Conservation (phyloP, 2,329 filamentous ascomycete species). For the Emergomyces orientalis region DNA sequence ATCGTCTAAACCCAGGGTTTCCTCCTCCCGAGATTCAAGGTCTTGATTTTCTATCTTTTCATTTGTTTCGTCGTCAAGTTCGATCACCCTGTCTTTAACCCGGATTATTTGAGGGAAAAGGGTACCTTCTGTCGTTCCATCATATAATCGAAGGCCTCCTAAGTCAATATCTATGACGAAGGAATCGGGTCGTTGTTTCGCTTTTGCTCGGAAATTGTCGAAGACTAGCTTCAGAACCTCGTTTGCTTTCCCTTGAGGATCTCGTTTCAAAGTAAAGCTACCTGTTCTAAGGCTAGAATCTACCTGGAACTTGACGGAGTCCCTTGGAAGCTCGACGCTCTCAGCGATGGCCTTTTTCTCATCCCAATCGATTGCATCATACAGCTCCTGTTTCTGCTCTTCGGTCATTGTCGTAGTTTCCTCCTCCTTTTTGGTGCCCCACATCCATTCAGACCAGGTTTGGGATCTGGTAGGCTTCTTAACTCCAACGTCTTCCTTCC, state of each 20-base stretch:
- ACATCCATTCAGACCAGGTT: slow-evolving; percentile 86
- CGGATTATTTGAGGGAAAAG: slow-evolving; percentile 91
- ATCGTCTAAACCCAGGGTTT: slow-evolving; percentile 48
- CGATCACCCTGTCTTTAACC: slow-evolving; percentile 72
- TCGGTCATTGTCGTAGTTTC: slow-evolving; percentile 87
- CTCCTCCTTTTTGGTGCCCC: slow-evolving; percentile 66
- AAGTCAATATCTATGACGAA: slow-evolving; percentile 81
- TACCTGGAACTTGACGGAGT: slow-evolving; percentile 85
- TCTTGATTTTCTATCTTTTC: slow-evolving; percentile 37
- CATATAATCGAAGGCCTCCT: slow-evolving; percentile 85
- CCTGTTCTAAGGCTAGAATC: slow-evolving; percentile 90
- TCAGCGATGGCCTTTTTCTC: slow-evolving; percentile 87
- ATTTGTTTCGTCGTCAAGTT: slow-evolving; percentile 40
- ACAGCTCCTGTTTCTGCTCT: slow-evolving; percentile 90
- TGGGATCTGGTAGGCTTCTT: slow-evolving; percentile 58
- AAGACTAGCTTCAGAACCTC: slow-evolving; percentile 90
- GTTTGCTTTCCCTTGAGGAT: slow-evolving; percentile 63
- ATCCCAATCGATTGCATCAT: slow-evolving; percentile 96
- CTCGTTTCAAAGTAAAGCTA: slow-evolving; percentile 86
- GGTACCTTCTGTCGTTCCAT: slow-evolving; percentile 85
- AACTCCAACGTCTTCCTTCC: slow-evolving; percentile 88
- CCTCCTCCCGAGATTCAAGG: slow-evolving; percentile 31
- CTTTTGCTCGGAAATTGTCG: slow-evolving; percentile 85
- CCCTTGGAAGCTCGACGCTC: slow-evolving; percentile 77
- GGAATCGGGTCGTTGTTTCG: slow-evolving; percentile 82